These are phyloP conservation scores for Pachysolen tannophilus DNA, from an alignment of 805 yeast species.

Conservation along the genomic window DNA sequence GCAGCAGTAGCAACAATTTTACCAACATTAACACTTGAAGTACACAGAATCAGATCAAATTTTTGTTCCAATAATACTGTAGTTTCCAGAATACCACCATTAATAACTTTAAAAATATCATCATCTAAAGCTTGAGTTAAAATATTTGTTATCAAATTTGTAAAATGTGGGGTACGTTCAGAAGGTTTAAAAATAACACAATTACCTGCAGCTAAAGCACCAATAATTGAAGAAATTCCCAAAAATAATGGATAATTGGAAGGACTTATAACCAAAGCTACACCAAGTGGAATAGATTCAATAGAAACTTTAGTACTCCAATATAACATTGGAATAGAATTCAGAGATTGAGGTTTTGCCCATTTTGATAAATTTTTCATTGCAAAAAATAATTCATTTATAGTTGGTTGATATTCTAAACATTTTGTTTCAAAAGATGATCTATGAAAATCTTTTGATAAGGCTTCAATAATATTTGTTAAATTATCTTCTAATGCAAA, in stretches of 20 bases:
- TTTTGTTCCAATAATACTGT: slow-evolving; percentile 49
- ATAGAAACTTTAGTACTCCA: slow-evolving; percentile 17
- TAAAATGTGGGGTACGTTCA: slow-evolving; percentile 60
- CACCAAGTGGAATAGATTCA: slow-evolving; percentile 48
- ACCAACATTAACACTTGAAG: slow-evolving; percentile 78
- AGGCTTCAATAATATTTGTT: slow-evolving; percentile 46
- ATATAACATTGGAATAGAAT: slow-evolving; percentile 26
- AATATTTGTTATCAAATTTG: slow-evolving; percentile 47
- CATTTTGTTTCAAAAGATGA: slow-evolving; percentile 51
- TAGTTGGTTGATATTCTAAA: slow-evolving; percentile 44
- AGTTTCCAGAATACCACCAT: slow-evolving; percentile 64
- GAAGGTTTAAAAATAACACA: slow-evolving; percentile 69
- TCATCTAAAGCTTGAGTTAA: slow-evolving; percentile 46
- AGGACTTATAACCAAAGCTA: slow-evolving; percentile 66
- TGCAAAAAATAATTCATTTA: slow-evolving; percentile 50
- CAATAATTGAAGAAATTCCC: slow-evolving; percentile 56
- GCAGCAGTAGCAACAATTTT: slow-evolving; percentile 71
- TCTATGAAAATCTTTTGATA: slow-evolving; percentile 62
- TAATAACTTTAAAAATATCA: slow-evolving; percentile 52
- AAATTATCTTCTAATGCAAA: slow-evolving; percentile 53
- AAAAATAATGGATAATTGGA: slow-evolving; percentile 74
- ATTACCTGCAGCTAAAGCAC: slow-evolving; percentile 85
- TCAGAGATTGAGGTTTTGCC: slow-evolving; percentile 42
- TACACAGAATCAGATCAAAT: slow-evolving; percentile 78
- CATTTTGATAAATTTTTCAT: slow-evolving; percentile 55